Evolutionary conservation across 2,329 filamentous ascomycete genomes (phyloP), one percentile per base, ranked within the genome.

Genomic region (Endoconidiophora laricicola): DNA sequence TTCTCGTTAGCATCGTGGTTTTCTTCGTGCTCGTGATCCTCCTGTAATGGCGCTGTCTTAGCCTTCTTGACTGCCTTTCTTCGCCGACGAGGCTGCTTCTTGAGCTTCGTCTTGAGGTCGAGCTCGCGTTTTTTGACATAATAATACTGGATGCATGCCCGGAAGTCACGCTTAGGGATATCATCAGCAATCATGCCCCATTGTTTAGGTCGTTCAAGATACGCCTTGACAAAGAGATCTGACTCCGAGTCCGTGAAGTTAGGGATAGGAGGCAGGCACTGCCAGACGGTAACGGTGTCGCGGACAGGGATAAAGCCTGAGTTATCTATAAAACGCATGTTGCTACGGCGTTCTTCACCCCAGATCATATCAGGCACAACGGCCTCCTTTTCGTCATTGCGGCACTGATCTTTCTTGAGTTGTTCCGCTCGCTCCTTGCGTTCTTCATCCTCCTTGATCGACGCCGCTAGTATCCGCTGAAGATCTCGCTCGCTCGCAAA

Each of bases 71-170:
- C 57, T 60, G 70, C 65, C 69, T 74, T 72, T 66, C 73, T 76
- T 54, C 73, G 68, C 58, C 71, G 69, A 61, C 71, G 76, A 52
- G 71, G 76, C 62, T 75, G 78, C 64, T 71, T 78, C 62, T 76
- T 80, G 26, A 82, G 70, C 63, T 83, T 85, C 59, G 85, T 81
- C 61, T 88, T 86, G 54, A 88, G 79, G 55, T 84, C 80, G 40
- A 79, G 74, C 44, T 79, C 72, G 65, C 81, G 82, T 65, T 79
- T 91, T 60, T 81, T 84, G 55, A 84, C 71, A 62, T 91, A 91
- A 64, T 91, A 91, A 62, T 88, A 86, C 60, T 86, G 81, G 57
- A 91, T 91, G 62, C 82, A 86, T 44, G 83, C 76, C 56, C 82
- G 81, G 63, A 86, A 87, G 58, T 83, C 79, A 22, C 84, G 77